Base-by-base conservation (phyloP, 2,329 filamentous ascomycete genomes). In the Colletotrichum coccodes region DNA sequence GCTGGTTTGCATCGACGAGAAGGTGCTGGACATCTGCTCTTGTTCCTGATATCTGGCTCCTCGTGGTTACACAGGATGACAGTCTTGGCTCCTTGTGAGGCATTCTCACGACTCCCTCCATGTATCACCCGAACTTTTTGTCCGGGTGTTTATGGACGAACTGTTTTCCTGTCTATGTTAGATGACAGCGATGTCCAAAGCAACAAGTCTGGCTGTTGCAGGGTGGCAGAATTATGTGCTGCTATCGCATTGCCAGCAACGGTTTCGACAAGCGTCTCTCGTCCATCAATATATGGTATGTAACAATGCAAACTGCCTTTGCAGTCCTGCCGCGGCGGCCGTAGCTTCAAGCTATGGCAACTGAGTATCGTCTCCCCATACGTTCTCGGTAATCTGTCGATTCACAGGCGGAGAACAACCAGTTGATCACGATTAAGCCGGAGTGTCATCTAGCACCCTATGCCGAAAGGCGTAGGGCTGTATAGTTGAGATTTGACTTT, bases 401-500 rank as follows among this genome's bases (percentile, higher is more conserved):
- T 81, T 73, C 73, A 80, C 81, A 88, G 93, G 94, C 94, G 92
- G 86, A 97, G 88, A 97, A 81, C 79, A 89, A 88, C 80, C n/a
- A 70, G 70, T 72, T 76, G 92, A 94, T 94, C 93, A 91, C 94
- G 92, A 97, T 96, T 97, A 97, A 98, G 95, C 95, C 94, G 95
- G 95, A 97, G 94, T 93, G 89, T 89, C 91, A 91, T 91, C 90
- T 95, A 91, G 88, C 93, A 91, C 87, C 90, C 86, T 85, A 85
- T 83, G 83, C 89, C 85, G 93, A 97, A 83, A 97, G 92, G 89
- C 85, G 80, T 80, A 82, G 85, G 90, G 90, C 56, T 92, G 93
- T 91, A 90, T 97, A 92, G 94, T 91, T 89, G 91, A 87, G 85
- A 94, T 89, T 97, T 97, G 95, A 97, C 94, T 97, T 94, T 93